Base-by-base conservation (phyloP, 2,329 filamentous ascomycete species). In the Arthrobotrys pseudoclavata region DNA sequence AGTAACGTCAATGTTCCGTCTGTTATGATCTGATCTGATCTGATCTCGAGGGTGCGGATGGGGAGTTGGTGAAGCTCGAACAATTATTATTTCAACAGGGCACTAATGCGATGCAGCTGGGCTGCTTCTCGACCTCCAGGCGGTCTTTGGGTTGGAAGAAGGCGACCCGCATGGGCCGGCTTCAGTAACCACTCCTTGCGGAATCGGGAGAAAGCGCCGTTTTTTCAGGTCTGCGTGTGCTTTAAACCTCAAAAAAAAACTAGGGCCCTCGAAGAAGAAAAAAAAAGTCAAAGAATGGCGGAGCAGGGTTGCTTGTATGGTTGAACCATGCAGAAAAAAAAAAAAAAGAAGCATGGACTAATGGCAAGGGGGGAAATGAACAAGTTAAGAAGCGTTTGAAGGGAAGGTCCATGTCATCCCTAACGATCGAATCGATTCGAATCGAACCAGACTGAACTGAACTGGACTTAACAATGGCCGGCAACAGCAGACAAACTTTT, bases 131-230 rank as follows among this genome's bases (percentile, higher is more conserved):
- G 47, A 50, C 22, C 22, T 50, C 22, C 55, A 60, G 34, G 34
- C 55, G 20, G 18, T 57, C 63, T 76, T 76, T 70, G 72, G 61
- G 66, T 76, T 76, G 72, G 52, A 76, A 76, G 66, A 69, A 76
- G 66, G 72, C 72, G 72, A 76, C 72, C 72, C 72, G 72, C 72
- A 76, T 64, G 57, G 67, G 72, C 72, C 72, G 72, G 72, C 72
- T 76, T 76, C 72, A 76, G 72, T 55, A 70, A 76, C 72, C 66
- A 70, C 64, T 70, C 72, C 72, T 76, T 76, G 66, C 72, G 72
- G 72, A 76, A 70, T 76, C 72, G 72, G 72, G 72, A 76, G 72
- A 76, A 76, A 76, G 72, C 72, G 72, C 72, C 72, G 66, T 70
- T 76, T 76, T 76, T 76, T 76, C 71, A 69, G 64, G 71, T 76